phyloP scores from a whole-genome alignment of 78 protist genomes.

The Ministeria vibrans region DNA sequence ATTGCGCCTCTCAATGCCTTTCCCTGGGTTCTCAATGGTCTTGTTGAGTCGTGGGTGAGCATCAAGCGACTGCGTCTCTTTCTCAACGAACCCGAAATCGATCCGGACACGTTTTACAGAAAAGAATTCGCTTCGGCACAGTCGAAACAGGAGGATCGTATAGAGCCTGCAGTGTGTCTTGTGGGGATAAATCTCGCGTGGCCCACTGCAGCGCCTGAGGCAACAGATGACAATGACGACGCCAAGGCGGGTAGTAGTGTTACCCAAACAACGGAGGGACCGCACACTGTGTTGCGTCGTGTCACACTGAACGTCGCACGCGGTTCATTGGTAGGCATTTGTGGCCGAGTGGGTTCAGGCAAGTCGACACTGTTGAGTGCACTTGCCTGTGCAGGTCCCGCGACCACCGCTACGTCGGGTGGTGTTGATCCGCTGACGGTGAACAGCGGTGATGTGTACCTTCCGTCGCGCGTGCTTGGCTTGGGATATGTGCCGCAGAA shows the following conservation, averaged over 20 bases:
- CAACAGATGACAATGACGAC: neutral
- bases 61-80: neutral
- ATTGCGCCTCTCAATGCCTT: constrained; percentile 30
- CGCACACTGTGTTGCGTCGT: neutral
- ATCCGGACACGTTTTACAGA: neutral
- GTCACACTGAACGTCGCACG: neutral
- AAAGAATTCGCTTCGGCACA: neutral
- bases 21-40: constrained; percentile 34
- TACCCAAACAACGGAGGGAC: neutral
- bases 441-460: neutral
- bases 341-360: neutral
- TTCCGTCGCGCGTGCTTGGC: neutral
- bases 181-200: neutral
- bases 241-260: neutral
- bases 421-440: too few species aligned
- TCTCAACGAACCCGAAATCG: neutral
- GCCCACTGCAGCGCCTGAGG: neutral
- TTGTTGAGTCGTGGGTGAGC: constrained; percentile 22
- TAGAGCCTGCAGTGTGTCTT: neutral
- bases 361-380: constrained; percentile 2
- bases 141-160: neutral
- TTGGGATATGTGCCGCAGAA: constrained; percentile 73
- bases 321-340: neutral
- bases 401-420: constrained; percentile 11
- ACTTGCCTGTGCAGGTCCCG: constrained; percentile 10